Evolutionary conservation across 2,329 filamentous ascomycete species (phyloP).

Genomic region (Seiridium cupressi): DNA sequence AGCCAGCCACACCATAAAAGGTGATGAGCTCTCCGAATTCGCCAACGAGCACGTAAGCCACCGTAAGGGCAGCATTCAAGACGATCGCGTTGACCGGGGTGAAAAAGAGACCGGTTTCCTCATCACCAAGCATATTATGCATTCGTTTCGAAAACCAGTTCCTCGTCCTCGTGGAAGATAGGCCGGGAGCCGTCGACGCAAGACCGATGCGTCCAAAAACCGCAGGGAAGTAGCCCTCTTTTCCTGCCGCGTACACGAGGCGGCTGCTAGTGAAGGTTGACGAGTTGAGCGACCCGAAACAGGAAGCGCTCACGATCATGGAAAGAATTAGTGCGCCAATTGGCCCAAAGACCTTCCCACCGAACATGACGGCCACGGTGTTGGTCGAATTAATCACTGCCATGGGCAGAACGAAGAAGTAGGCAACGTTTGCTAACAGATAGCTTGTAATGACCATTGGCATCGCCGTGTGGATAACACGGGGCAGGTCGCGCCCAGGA

Average conservation of each 20-base stretch:
- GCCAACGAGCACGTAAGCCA: constrained; percentile 77
- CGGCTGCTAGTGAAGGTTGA: constrained; percentile 91
- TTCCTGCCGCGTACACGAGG: constrained; percentile 89
- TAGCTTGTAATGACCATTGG: constrained; percentile 90
- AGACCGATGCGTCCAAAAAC: constrained; percentile 83
- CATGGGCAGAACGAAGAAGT: constrained; percentile 88
- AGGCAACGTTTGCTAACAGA: constrained; percentile 85
- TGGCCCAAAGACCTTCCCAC: constrained; percentile 82
- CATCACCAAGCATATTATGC: constrained; percentile 68
- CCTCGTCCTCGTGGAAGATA: constrained; percentile 45
- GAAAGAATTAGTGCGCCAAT: constrained; percentile 81
- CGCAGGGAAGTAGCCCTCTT: constrained; percentile 87
- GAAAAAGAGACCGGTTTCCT: constrained; percentile 78
- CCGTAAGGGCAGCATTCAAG: constrained; percentile 74
- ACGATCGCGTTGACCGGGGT: constrained; percentile 91
- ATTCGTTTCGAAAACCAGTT: constrained; percentile 60
- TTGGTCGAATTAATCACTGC: constrained; percentile 81
- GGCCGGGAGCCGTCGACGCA: constrained; percentile 37
- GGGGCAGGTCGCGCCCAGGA: constrained; percentile 82
- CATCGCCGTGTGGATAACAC: constrained; percentile 95
- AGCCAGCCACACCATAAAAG: constrained; percentile 96
- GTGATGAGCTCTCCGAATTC: constrained; percentile 91
- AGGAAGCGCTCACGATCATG: constrained; percentile 84
- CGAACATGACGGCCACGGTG: constrained; percentile 95
- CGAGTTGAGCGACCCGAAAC: constrained; percentile 92